phyloP scores from a whole-genome alignment of 768 basidiomycete species.

The Kwoniella sp. region DNA sequence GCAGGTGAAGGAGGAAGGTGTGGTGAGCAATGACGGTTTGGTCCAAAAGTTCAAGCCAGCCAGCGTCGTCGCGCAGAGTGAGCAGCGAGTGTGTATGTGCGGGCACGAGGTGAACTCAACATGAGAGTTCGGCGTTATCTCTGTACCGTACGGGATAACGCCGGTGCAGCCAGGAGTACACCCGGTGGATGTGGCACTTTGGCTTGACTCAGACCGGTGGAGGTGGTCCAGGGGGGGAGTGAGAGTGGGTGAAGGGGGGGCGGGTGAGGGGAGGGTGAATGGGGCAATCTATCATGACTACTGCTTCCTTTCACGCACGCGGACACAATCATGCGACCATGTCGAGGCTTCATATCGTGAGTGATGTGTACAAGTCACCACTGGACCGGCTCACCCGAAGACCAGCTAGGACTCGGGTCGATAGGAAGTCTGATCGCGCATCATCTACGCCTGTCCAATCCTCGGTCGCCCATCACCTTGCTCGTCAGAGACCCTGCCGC shows the following conservation, averaged over 20 bases:
- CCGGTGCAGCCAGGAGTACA: too few relatives aligned
- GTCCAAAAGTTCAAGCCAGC: too few relatives aligned
- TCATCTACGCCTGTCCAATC: constrained; percentile 60
- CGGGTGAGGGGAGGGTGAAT: too few relatives aligned
- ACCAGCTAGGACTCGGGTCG: constrained; percentile 67
- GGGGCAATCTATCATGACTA: too few relatives aligned
- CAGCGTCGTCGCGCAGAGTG: too few relatives aligned
- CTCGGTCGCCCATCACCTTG: constrained; percentile 58
- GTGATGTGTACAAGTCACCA: constrained; percentile 6
- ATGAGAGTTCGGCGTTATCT: constrained; percentile 14
- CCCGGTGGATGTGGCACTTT: too few relatives aligned
- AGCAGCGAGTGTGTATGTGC: too few relatives aligned
- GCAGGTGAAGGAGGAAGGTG: too few relatives aligned
- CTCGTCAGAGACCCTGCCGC: constrained; percentile 55
- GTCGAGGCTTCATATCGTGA: constrained; percentile 47
- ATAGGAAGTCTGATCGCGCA: constrained; percentile 77
- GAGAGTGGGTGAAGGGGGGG: neutral
- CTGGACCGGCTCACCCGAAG: neutral
- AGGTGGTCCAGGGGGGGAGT: constrained; percentile 8
- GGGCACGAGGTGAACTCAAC: too few relatives aligned
- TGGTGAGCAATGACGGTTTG: too few relatives aligned
- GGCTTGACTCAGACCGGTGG: too few relatives aligned
- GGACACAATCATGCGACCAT: constrained; percentile 3
- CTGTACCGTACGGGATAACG: neutral
- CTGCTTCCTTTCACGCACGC: too few relatives aligned